phyloP scores from a whole-genome alignment of 1,139 yeast species.

The Debaryomyces fabryi region DNA sequence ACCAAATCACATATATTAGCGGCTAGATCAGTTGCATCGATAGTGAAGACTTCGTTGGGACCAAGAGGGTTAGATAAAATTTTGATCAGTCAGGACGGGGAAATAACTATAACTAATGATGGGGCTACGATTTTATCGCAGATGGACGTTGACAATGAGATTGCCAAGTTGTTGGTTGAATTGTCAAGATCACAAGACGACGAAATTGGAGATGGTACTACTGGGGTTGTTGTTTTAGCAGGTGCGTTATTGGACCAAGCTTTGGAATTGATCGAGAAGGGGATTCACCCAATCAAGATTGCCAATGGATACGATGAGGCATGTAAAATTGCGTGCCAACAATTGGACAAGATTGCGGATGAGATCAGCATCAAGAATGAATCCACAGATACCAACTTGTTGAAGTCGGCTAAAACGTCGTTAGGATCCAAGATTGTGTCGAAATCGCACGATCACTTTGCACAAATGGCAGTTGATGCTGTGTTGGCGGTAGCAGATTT shows the following conservation, averaged over 20 bases:
- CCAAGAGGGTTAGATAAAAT: constrained; percentile 99
- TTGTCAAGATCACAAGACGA: constrained; percentile 96
- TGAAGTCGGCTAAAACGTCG: constrained; percentile 93
- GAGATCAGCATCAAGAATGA: constrained; percentile 54
- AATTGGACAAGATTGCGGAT: constrained; percentile 76
- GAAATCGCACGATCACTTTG: constrained; percentile 89
- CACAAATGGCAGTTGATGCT: constrained; percentile 96
- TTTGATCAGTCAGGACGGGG: constrained; percentile 91
- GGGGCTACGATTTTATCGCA: constrained; percentile 96
- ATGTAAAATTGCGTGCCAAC: constrained; percentile 82
- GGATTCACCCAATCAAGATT: constrained; percentile 94
- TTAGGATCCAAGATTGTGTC: constrained; percentile 95
- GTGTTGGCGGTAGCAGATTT: constrained; percentile 91
- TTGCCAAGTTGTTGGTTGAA: constrained; percentile 93
- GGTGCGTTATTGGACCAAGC: constrained; percentile 96
- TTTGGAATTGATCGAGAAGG: constrained; percentile 89
- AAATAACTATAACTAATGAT: constrained; percentile 95
- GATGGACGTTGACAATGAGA: constrained; percentile 95
- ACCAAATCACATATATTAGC: constrained; percentile 94
- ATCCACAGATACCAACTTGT: constrained; percentile 53
- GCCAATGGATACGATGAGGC: constrained; percentile 99
- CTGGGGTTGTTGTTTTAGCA: constrained; percentile 97
- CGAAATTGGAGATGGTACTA: constrained; percentile 99
- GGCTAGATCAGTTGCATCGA: constrained; percentile 92
- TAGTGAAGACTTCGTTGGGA: constrained; percentile 90